Base-by-base conservation (phyloP, 345 rosid genomes). In the Atalantia buxifolia region DNA sequence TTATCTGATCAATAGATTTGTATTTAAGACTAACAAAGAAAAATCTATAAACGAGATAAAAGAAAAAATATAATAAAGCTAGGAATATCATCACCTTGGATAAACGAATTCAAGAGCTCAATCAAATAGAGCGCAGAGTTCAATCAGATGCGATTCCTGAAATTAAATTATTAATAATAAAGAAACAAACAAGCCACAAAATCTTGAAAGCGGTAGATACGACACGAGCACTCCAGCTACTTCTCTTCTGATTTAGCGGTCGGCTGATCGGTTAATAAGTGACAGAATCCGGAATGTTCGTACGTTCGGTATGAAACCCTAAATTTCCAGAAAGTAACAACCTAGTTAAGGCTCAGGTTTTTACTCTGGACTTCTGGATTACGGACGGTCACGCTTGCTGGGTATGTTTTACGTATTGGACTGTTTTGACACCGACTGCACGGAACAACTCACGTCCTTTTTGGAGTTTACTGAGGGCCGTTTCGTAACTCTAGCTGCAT, bases 271-370 rank as follows among this genome's bases (percentile, higher is more conserved):
- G 65, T 2, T 33, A 35, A 55, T 21, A 66, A 66, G 18, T 16
- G 65, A 35, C 38, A 25, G 55, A 76, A 67, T 25, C 79, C 38
- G 38, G 66, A 66, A 18, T 18, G 57, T 35, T 76, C 72, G 66
- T 24, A 66, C 65, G 2, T 24, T 16, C 19, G 2, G 10, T 38
- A 67, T 55, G 25, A 36, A 66, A 76, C 79, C 79, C 79, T 76
- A 67, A 25, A 24, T 0, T 9, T 66, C 5, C 24, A 53, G 55
- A 55, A 7, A 66, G 38, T 33, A 72, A 55, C 65, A 4, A 7
- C 36, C 24, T 13, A 2, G 45, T 66, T 18, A 27, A 36, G 67
- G 25, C 30, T 19, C 9, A 4, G 40, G 38, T 0, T 42, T 25
- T 64, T 2, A 14, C 30, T 76, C 27, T 21, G 60, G 70, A 21